Conservation (phyloP, 2,329 filamentous ascomycete species). For the Pseudogymnoascus sp. region DNA sequence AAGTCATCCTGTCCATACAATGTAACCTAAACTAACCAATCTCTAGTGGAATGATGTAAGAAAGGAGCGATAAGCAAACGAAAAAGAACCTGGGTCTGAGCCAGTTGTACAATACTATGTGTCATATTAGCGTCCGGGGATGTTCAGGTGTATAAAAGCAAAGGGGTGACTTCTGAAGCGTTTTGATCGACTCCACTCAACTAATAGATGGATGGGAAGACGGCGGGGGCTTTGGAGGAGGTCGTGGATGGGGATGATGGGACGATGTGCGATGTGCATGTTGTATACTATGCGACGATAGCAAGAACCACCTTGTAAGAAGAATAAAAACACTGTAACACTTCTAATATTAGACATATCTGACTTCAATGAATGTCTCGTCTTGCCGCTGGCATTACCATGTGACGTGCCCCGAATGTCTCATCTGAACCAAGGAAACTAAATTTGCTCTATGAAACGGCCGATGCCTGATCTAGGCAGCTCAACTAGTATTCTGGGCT, state of each 20-base stretch:
- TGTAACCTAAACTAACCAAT: conserved; percentile 14
- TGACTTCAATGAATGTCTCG: not conserved
- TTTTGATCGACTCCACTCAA: conserved; percentile 8
- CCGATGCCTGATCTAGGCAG: not conserved
- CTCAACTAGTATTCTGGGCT: not conserved
- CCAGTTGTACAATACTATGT: conserved; percentile 8
- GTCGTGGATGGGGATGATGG: not conserved
- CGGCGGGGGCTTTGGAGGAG: not conserved
- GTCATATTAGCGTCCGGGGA: conserved; percentile 10
- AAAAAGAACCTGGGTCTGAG: not conserved
- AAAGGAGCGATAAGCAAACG: conserved; percentile 10
- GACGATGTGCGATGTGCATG: not conserved
- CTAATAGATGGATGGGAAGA: conserved; percentile 5
- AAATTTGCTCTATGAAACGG: not conserved
- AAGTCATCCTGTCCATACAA: conserved; percentile 27
- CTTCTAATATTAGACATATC: not conserved
- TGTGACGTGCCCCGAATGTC: not conserved
- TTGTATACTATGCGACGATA: conserved; percentile 5
- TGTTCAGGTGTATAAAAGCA: conserved; percentile 6
- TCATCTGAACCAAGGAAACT: not conserved
- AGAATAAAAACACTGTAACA: conserved; percentile 8
- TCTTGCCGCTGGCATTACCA: not conserved
- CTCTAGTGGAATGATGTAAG: conserved; percentile 29
- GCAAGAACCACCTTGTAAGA: not conserved
- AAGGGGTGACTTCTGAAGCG: not conserved